phyloP scores from a whole-genome alignment of 2,329 filamentous ascomycete genomes.

The Sarocladium strictum region DNA sequence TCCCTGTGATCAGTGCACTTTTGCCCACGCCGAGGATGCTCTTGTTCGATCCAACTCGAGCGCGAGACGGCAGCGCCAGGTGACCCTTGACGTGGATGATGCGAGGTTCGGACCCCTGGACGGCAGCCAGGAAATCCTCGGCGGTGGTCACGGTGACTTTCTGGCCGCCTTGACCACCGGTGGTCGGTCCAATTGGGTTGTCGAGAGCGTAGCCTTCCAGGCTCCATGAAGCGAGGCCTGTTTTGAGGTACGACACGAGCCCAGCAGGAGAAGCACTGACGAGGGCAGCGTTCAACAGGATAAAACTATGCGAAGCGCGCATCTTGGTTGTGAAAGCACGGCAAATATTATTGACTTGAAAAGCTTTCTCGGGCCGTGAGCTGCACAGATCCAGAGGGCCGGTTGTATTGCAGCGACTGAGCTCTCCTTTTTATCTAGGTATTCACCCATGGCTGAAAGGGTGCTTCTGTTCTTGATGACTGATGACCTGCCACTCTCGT shows the following conservation, averaged over 20 bases:
- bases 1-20: conserved; percentile 25
- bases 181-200: conserved; percentile 32
- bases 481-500: no score
- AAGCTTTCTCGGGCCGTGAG: not conserved
- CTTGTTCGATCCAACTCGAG: conserved; percentile 37
- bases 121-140: conserved; percentile 36
- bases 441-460: no score
- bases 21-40: conserved; percentile 30
- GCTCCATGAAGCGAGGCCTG: not conserved
- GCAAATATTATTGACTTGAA: not conserved
- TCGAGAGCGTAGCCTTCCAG: conserved; percentile 21
- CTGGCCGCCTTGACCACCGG: conserved; percentile 37
- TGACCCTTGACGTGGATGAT: conserved; percentile 37
- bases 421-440: not conserved
- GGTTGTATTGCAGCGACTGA: not conserved
- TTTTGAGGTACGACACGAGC: not conserved
- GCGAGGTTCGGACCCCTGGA: conserved; percentile 32
- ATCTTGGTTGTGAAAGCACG: not conserved
- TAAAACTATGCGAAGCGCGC: not conserved
- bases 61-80: conserved; percentile 31
- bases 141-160: conserved; percentile 37
- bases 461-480: no score
- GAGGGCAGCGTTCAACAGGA: not conserved
- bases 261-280: not conserved
- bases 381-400: not conserved